Evolutionary conservation across 495 filamentous ascomycete genomes (phyloP), one percentile per base, ranked within the genome.

Genomic region (Viridothelium virens): DNA sequence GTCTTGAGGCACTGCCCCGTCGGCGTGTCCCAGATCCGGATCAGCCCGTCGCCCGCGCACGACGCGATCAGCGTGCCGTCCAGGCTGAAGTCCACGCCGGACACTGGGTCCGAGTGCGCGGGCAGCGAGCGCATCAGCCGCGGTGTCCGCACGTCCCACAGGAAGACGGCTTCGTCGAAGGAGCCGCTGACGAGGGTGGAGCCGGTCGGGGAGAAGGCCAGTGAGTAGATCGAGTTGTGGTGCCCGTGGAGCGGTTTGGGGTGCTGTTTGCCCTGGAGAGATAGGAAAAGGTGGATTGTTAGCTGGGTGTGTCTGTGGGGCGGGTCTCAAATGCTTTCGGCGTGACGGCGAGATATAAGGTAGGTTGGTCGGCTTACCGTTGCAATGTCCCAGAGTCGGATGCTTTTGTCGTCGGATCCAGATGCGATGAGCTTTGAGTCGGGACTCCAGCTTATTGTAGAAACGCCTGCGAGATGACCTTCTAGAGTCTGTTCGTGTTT

Each of bases 1-100:
- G 94, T 98, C 37, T 91, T 86, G 12, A 98, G 82, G 79, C 94
- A 98, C 77, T 97, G 95, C 4, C 95, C 95, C 18, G 93, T 96
- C 38, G 87, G 86, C 4, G 95, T 96, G 72, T 98, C 94, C 94
- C 94, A 98, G 64, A 98, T 86, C 44, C 94, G 82, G 65, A 96
- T 94, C 65, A 97, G 78, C 0, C 94, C 94, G 71, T 98, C 94
- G 3, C 90, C 86, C 14, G 90, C 53, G 70, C 94, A 98, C 62
- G 87, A 91, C 5, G 86, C 91, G 37, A 97, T 88, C 72, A 98
- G 78, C 1, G 94, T 98, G 5, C 94, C 94, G 70, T 98, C 94
- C 63, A 86, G 80, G 63, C 91, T 90, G 72, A 97, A 96, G 74
- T 95, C 92, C 16, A 98, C 91, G 2, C 94, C 93, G 62, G 87